These are phyloP conservation scores for Rhodamnia argentea DNA, from an alignment of 345 rosid species.

Conservation along the genomic window DNA sequence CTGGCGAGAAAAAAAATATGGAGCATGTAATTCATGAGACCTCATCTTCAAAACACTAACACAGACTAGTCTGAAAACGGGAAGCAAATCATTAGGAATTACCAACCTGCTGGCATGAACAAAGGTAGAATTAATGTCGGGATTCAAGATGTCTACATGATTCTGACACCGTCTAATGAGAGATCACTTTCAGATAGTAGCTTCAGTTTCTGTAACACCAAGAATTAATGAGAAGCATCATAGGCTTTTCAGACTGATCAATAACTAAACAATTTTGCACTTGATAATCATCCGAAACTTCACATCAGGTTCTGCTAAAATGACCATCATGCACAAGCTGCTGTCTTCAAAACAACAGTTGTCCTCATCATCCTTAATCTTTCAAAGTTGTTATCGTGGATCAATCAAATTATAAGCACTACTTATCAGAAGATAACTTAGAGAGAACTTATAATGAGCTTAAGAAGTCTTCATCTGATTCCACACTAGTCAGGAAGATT, in stretches of 20 bases:
- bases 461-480: background rate
- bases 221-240: background rate
- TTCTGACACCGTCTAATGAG: background rate
- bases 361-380: background rate
- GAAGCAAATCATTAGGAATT: background rate
- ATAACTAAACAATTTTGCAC: background rate
- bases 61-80: background rate
- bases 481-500: background rate
- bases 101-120: background rate
- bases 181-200: constrained; percentile 32
- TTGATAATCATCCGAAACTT: background rate
- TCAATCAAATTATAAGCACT: background rate
- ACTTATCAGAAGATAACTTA: background rate
- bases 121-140: background rate
- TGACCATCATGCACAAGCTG: background rate
- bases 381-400: background rate
- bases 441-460: background rate
- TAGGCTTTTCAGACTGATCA: background rate
- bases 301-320: background rate
- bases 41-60: background rate
- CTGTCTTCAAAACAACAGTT: background rate
- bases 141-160: background rate
- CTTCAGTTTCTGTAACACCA: constrained; percentile 50
- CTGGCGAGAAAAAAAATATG: background rate
- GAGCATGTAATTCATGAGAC: background rate